Base-by-base conservation (phyloP, 345 rosid species). In the Chamaenerion angustifolium region DNA sequence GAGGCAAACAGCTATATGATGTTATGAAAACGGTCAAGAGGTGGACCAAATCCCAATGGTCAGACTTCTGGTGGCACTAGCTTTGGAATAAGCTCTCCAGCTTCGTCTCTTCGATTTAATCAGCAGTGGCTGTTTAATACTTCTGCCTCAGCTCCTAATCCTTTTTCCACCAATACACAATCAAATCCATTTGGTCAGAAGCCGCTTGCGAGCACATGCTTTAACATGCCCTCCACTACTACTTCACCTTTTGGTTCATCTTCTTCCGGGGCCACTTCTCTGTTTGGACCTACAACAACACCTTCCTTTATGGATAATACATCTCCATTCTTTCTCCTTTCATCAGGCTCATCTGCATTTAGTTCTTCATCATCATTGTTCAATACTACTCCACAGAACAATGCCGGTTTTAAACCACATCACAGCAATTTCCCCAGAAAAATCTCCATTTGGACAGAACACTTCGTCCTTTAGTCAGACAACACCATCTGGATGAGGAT, bases 11-110 rank as follows among this genome's bases (percentile, higher is more conserved):
- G 27, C 27, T 23, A 2, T 23, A 5, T 23, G 27, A 23, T 23
- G 27, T 23, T 2, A 23, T 23, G 27, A 23, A 16, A 40, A 48
- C 49, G 47, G 53, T 53, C 63, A 61, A 62, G 76, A 92, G 98
- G 95, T 64, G 98, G 98, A 59, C 74, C 77, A 3, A 63, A 11
- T 66, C 69, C 83, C 61, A 45, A 74, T 56, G 72, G 81, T 68
- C 95, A 74, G 62, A 65, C 87, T 51, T 14, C 81, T 63, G 79
- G 68, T 55, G 81, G 70, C 46, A 40, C 71, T 65, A 82, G 78
- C 50, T 93, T 75, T 45, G 65, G 68, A 49, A 66, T 52, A n/a
- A 40, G 90, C 44, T 35, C 78, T 57, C 52, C 73, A 56, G 61
- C 80, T 56, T 51, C 76, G 37, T 55, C 85, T 15, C 49, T 67